Evolutionary conservation across 1,139 yeast species (phyloP).

Genomic region (Nakaseomyces glabratus): DNA sequence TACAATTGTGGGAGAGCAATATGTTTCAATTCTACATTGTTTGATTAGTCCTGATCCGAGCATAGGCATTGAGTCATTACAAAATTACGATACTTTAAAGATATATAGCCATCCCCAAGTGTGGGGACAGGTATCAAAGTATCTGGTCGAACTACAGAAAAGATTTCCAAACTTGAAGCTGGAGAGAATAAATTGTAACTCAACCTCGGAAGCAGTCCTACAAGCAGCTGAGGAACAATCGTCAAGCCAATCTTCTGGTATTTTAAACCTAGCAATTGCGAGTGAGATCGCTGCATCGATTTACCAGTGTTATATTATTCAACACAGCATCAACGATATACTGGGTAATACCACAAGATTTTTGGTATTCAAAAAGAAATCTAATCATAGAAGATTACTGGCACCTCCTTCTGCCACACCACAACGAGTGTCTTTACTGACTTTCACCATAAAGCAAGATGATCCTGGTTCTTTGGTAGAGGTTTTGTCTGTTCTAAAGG

Average conservation of each 20-base stretch:
- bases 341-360: conserved; percentile 78
- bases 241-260: conserved; percentile 22
- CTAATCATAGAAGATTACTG: conserved; percentile 3
- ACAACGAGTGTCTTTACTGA: conserved; percentile 42
- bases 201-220: conserved; percentile 82
- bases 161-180: conserved; percentile 29
- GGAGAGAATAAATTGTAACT: conserved; percentile 52
- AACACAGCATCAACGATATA: conserved; percentile 57
- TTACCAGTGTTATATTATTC: conserved; percentile 50
- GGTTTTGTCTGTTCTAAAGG: conserved; percentile 52
- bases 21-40: conserved; percentile 75
- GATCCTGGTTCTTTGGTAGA: conserved; percentile 70
- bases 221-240: conserved; percentile 25
- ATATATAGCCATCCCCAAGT: conserved; percentile 95
- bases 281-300: conserved; percentile 56
- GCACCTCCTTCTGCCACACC: conserved; percentile 8
- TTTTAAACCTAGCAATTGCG: conserved; percentile 46
- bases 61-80: conserved; percentile 14
- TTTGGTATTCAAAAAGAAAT: conserved; percentile 41
- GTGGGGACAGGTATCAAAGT: conserved; percentile 81
- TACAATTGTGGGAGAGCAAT: conserved; percentile 62
- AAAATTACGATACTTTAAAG: conserved; percentile 39
- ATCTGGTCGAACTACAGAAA: conserved; percentile 44
- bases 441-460: conserved; percentile 59
- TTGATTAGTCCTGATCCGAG: conserved; percentile 40